Evolutionary conservation across 2,329 filamentous ascomycete genomes (phyloP).

Genomic region (Elsinoe arachidis): DNA sequence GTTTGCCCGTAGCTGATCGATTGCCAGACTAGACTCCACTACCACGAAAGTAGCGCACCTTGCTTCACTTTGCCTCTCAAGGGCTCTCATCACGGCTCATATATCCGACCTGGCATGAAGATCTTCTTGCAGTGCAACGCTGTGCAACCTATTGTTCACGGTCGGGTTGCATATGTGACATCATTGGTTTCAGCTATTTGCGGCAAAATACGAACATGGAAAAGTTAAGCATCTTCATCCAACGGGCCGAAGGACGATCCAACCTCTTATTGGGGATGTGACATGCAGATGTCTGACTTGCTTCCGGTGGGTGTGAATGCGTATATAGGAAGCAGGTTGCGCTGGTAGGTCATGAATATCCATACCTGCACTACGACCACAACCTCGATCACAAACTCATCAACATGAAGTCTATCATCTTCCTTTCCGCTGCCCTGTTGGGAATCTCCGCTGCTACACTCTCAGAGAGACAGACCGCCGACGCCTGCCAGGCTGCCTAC

Average conservation of each 20-base stretch:
- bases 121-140: too few relatives aligned
- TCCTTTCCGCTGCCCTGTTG: neutral
- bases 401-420: neutral
- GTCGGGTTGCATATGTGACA: neutral
- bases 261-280: neutral
- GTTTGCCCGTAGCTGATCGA: too few relatives aligned
- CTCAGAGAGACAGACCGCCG: neutral
- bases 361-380: neutral
- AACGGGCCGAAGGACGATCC: neutral
- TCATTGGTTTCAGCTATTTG: constrained; percentile 5
- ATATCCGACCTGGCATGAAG: too few relatives aligned
- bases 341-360: neutral
- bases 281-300: neutral
- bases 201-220: neutral
- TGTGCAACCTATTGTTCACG: too few relatives aligned
- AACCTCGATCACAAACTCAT: neutral
- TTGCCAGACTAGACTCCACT: too few relatives aligned
- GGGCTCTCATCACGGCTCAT: too few relatives aligned
- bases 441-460: neutral
- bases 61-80: too few relatives aligned
- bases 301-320: neutral
- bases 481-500: neutral
- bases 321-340: neutral
- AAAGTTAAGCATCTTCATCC: neutral
- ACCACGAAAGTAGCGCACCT: too few relatives aligned